Evolutionary conservation across 2,329 filamentous ascomycete genomes (phyloP).

Genomic region (Xylariales sp.): DNA sequence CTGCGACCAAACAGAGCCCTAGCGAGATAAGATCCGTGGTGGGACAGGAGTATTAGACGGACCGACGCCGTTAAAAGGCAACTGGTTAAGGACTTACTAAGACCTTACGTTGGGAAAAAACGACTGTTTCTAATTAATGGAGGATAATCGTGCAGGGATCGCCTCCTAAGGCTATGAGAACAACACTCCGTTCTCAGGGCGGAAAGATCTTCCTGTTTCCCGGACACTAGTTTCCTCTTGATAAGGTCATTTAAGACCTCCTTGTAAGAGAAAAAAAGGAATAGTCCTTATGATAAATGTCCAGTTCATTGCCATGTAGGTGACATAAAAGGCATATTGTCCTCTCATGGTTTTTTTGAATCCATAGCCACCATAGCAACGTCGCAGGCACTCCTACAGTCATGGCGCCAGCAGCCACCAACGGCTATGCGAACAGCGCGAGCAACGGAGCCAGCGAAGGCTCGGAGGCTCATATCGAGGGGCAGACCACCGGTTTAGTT

Average conservation of each 20-base stretch:
- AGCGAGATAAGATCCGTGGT: neutral
- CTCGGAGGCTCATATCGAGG: conserved; percentile 48
- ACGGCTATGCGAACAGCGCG: conserved; percentile 44
- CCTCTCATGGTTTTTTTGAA: conserved; percentile 37
- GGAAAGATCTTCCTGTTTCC: conserved; percentile 49
- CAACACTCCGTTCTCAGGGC: conserved; percentile 47
- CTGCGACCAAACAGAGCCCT: conserved; percentile 9
- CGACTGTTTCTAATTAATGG: conserved; percentile 45
- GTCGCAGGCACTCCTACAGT: conserved; percentile 40
- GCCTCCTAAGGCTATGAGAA: conserved; percentile 43
- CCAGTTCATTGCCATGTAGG: conserved; percentile 10
- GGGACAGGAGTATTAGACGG: conserved; percentile 18
- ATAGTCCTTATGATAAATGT: neutral
- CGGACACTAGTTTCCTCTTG: conserved; percentile 41
- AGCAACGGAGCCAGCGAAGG: conserved; percentile 41
- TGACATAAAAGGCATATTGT: conserved; percentile 44
- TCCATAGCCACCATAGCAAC: conserved; percentile 38
- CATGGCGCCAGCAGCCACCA: conserved; percentile 50
- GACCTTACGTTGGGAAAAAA: conserved; percentile 16
- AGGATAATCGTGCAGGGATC: conserved; percentile 35
- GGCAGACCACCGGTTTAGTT: conserved; percentile 42
- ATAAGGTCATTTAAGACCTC: conserved; percentile 14
- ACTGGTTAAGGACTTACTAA: conserved; percentile 11
- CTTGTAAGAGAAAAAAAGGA: conserved; percentile 1
- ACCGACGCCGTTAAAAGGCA: conserved; percentile 17